Evolutionary conservation across 2,329 filamentous ascomycete genomes (phyloP).

Genomic region (Uncinocarpus reesii): DNA sequence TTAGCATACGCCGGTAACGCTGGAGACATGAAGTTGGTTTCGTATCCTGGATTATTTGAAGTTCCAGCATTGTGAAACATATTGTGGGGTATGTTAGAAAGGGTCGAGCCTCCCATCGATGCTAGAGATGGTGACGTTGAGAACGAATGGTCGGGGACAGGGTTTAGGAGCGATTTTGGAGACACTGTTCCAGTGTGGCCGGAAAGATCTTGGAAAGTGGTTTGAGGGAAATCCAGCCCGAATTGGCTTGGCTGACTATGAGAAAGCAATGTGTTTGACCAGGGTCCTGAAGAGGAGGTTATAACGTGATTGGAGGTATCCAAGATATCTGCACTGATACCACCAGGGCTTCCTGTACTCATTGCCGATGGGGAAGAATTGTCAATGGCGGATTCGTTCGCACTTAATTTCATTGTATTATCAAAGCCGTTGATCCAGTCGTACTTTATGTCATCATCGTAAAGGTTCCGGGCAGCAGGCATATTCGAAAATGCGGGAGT

Average conservation of each 20-base stretch:
- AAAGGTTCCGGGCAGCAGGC: constrained; percentile 44
- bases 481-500: constrained; percentile 35
- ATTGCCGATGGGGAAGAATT: constrained; percentile 93
- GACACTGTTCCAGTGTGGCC: constrained; percentile 62
- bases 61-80: constrained; percentile 27
- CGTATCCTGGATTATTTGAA: constrained; percentile 1
- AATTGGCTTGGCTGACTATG: constrained; percentile 63
- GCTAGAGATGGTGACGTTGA: constrained; percentile 67
- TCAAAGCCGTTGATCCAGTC: constrained; percentile 81
- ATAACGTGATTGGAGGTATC: constrained; percentile 60
- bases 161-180: constrained; percentile 60
- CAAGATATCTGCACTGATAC: constrained; percentile 81
- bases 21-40: constrained; percentile 2
- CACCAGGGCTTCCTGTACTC: constrained; percentile 86
- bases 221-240: constrained; percentile 61
- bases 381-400: constrained; percentile 72
- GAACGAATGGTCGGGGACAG: constrained; percentile 61
- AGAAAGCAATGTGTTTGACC: constrained; percentile 59
- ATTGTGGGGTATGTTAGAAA: constrained; percentile 52
- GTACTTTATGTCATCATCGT: constrained; percentile 62
- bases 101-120: constrained; percentile 60
- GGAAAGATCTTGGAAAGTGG: constrained; percentile 66
- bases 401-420: constrained; percentile 60
- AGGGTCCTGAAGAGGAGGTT: constrained; percentile 50
- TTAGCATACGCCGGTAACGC: constrained; percentile 41